Percentiles rank a stretch among this genome's conserved stretches.
Evolutionary conservation across 257 asterid species (phyloP).

Genomic region (Solanum bulbocastanum): DNA sequence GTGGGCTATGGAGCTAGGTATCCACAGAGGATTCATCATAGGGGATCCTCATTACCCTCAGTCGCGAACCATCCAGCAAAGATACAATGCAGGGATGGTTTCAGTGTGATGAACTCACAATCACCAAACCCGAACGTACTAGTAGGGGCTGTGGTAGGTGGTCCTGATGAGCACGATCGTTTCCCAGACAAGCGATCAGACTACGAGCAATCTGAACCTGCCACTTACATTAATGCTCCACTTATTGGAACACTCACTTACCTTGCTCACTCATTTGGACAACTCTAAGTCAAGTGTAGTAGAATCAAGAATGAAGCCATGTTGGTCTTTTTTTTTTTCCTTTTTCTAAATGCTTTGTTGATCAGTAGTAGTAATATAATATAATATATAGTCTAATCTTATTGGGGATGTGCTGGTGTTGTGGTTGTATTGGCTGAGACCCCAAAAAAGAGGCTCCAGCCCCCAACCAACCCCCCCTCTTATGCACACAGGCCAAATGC

Average conservation of each 20-base stretch:
- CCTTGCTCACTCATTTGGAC: conserved; percentile 93
- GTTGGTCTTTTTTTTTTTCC: not conserved
- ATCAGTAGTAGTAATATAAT: not conserved
- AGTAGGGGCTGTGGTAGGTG: conserved; percentile 82
- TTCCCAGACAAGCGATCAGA: conserved; percentile 84
- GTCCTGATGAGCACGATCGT: conserved; percentile 73
- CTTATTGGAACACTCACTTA: conserved; percentile 80
- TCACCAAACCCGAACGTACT: conserved; percentile 72
- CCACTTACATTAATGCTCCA: conserved; percentile 94
- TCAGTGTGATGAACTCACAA: conserved; percentile 42
- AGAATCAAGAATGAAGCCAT: not conserved
- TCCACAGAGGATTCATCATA: conserved; percentile 83
- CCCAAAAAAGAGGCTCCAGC: conserved; percentile 9
- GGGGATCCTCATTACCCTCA: conserved; percentile 93
- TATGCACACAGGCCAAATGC: not conserved
- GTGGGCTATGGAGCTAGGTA: conserved; percentile 85
- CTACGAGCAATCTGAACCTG: conserved; percentile 93
- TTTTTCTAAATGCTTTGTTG: not conserved
- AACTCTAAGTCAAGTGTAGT: conserved; percentile 28
- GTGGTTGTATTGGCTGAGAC: conserved; percentile 5
- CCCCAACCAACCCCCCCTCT: not conserved
- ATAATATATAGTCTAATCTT: not conserved
- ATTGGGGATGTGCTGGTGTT: not conserved
- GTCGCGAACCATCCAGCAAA: conserved; percentile 48
- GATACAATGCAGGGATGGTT: conserved; percentile 71